Base-by-base conservation (phyloP, 2,329 filamentous ascomycete species). In the Emydomyces testavorans region DNA sequence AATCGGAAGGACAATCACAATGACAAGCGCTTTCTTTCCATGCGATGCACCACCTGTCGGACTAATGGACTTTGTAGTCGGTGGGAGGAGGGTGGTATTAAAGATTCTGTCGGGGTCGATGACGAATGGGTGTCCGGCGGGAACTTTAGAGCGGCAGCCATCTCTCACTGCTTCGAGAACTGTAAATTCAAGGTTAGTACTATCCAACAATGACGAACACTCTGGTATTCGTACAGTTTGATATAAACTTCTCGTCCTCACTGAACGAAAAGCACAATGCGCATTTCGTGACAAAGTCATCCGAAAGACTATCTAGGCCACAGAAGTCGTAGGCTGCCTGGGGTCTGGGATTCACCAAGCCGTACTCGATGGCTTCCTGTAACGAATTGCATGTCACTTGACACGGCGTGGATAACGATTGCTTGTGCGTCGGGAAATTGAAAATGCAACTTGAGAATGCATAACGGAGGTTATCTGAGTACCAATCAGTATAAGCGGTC, bases 111-210 rank as follows among this genome's bases (percentile, higher is more conserved):
- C 54, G 10, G 67, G 61, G 28, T 60, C 56, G 46, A 71, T 65
- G 38, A 63, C 59, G 53, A 71, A 72, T 15, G 62, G 36, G 5
- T 54, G 47, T n/a, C 63, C 64, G 1, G 57, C 50, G 11, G 56
- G 51, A 1, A 66, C 65, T 34, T 57, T 58, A 52, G 66, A 67
- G 43, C 67, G 62, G 53, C 69, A 72, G 46, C 67, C 66, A 50
- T 71, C 67, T 20, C 69, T 66, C 34, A 71, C 57, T 16, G 68
- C 60, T 61, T 72, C 68, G 29, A 72, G 54, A 54, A 70, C 69
- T 71, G 44, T 6, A 42, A 16, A 34, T n/a, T 7, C 15, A 13
- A 8, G 23, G 40, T 43, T 10, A 43, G 40, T n/a, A 16, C 23
- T 34, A 16, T 18, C 13, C 15, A 1, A 1, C 6, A 3, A 31